phyloP scores from a whole-genome alignment of 2,329 filamentous ascomycete species.

The Dendrostoma leiphaemia region DNA sequence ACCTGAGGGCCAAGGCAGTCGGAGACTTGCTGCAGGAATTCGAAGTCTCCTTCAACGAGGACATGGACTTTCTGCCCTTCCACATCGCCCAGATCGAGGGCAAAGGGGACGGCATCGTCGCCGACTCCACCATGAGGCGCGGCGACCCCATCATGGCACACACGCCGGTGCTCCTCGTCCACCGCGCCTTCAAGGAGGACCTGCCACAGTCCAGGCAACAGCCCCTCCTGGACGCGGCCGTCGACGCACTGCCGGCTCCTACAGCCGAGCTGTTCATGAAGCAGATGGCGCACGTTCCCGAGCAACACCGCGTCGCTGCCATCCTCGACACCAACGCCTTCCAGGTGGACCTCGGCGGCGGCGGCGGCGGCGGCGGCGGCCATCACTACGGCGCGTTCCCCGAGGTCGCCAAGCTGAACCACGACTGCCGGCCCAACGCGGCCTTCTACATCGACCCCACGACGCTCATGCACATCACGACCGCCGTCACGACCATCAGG shows the following conservation, averaged over 20 bases:
- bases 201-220: conserved; percentile 15
- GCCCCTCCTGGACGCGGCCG: conserved; percentile 16
- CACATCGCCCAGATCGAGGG: conserved; percentile 28
- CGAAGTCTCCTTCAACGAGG: conserved; percentile 27
- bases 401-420: conserved; percentile 34
- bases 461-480: conserved; percentile 34
- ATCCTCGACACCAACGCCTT: conserved; percentile 37
- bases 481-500: conserved; percentile 35
- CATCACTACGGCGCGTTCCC: conserved; percentile 34
- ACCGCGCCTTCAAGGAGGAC: conserved; percentile 21
- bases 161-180: conserved; percentile 30
- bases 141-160: conserved; percentile 35
- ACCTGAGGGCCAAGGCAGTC: conserved; percentile 8
- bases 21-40: conserved; percentile 6
- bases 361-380: conserved; percentile 22
- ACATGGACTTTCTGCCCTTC: conserved; percentile 27
- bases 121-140: conserved; percentile 31
- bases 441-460: conserved; percentile 33
- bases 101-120: conserved; percentile 36
- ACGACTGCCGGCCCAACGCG: conserved; percentile 39
- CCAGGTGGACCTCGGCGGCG: conserved; percentile 27
- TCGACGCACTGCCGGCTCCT: conserved; percentile 1
- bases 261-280: conserved; percentile 3
- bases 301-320: conserved; percentile 21
- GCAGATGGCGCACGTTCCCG: conserved; percentile 30